These are phyloP conservation scores for Baorangia bicolor DNA, from an alignment of 768 basidiomycete species.

Conservation along the genomic window DNA sequence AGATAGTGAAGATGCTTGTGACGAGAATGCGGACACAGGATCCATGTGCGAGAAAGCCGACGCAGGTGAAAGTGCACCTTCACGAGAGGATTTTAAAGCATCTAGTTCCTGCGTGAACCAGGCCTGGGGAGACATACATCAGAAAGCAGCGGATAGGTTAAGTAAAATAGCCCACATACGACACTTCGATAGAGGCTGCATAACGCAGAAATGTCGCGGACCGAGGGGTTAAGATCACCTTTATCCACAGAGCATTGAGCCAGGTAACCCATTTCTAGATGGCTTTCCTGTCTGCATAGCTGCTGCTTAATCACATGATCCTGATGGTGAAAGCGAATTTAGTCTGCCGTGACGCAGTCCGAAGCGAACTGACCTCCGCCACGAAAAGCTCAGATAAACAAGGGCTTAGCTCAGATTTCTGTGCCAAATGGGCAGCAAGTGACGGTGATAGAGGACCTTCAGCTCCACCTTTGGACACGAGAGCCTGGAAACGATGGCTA, in stretches of 20 bases:
- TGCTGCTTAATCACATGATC: constrained; percentile 46
- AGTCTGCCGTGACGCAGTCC: not conserved
- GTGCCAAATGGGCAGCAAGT: constrained; percentile 81
- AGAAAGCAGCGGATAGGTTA: constrained; percentile 4
- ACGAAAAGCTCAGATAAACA: constrained; percentile 67
- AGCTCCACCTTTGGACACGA: constrained; percentile 48
- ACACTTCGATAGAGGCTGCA: constrained; percentile 84
- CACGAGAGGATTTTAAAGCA: constrained; percentile 60
- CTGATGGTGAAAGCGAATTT: constrained; percentile 27
- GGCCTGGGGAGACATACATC: constrained; percentile 43
- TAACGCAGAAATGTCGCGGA: constrained; percentile 70
- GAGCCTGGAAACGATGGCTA: constrained; percentile 80
- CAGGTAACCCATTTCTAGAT: constrained; percentile 70
- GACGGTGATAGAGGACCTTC: constrained; percentile 46
- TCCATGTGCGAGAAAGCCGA: constrained; percentile 47
- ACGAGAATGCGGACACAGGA: constrained; percentile 42
- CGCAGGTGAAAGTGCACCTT: constrained; percentile 48
- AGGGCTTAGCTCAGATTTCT: constrained; percentile 72
- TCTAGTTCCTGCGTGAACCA: constrained; percentile 83
- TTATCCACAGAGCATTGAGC: constrained; percentile 52
- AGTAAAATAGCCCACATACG: constrained; percentile 45
- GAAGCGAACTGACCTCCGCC: constrained; percentile 44
- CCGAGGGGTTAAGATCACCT: constrained; percentile 67
- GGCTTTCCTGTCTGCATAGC: constrained; percentile 74
- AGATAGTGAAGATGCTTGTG: constrained; percentile 45